A percentile compares a stretch with the other conserved stretches of the same genome.
phyloP scores from a whole-genome alignment of 1,284 basidiomycete genomes.

The Laetiporus sulphureus region DNA sequence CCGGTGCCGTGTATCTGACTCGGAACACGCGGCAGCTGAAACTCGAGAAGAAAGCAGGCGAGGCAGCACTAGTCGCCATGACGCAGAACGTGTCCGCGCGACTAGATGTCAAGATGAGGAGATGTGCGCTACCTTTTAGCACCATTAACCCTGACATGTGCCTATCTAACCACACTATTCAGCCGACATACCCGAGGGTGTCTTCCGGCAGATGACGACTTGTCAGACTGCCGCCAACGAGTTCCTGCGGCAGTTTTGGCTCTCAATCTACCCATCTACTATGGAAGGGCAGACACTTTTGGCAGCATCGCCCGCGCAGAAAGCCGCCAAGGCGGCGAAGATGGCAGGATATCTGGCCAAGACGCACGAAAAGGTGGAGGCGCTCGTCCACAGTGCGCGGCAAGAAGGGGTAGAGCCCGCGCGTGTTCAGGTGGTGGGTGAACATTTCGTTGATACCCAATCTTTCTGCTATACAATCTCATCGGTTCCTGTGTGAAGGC shows the following conservation, averaged over 20 bases:
- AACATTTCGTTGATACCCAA: too few relatives aligned
- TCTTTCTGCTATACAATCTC: too few relatives aligned
- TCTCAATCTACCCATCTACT: slow-evolving; percentile 75
- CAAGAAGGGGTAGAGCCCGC: slow-evolving; percentile 56
- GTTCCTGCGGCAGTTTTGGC: slow-evolving; percentile 95
- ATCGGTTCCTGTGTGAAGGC: slow-evolving; percentile 44
- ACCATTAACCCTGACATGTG: not conserved
- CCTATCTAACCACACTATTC: not conserved
- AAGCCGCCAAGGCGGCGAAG: slow-evolving; percentile 70
- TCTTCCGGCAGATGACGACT: slow-evolving; percentile 79
- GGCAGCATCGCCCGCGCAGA: slow-evolving; percentile 51
- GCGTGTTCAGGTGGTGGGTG: slow-evolving; percentile 61
- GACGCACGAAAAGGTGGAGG: slow-evolving; percentile 77
- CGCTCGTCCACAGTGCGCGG: slow-evolving; percentile 61
- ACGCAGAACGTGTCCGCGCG: slow-evolving; percentile 68
- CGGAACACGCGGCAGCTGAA: slow-evolving; percentile 33
- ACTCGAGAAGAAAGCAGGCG: slow-evolving; percentile 58
- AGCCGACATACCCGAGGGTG: slow-evolving; percentile 76
- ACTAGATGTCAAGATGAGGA: slow-evolving; percentile 55
- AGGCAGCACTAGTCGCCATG: slow-evolving; percentile 67
- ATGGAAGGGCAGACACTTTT: slow-evolving; percentile 46
- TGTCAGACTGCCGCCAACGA: slow-evolving; percentile 93
- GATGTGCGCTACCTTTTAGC: slow-evolving; percentile 38
- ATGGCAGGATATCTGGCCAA: slow-evolving; percentile 79
- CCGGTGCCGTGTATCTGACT: not conserved